These are phyloP conservation scores for Acmispon strigosus DNA, from an alignment of 306 rosid species.

Conservation along the genomic window DNA sequence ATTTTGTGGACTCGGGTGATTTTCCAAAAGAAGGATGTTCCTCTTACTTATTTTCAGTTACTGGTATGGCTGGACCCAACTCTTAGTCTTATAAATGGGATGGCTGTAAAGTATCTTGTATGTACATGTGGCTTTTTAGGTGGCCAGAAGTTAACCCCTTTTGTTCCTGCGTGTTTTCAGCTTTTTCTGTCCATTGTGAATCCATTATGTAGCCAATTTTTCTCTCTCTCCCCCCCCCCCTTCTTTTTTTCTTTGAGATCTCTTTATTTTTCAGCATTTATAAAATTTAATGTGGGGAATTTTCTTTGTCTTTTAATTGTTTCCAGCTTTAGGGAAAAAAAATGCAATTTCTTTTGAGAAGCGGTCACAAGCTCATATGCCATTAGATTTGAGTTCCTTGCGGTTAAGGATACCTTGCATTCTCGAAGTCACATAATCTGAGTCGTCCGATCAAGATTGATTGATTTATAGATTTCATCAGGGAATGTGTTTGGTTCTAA, in stretches of 20 bases:
- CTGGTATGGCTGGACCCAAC: conserved; percentile 25
- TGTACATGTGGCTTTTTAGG: conserved; percentile 27
- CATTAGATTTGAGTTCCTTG: no score
- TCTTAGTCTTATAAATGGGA: conserved; percentile 12
- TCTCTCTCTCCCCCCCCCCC: neutral
- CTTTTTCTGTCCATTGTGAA: conserved; percentile 8
- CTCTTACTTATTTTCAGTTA: conserved; percentile 19
- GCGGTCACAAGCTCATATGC: neutral
- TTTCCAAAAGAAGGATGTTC: conserved; percentile 20
- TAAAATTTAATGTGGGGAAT: neutral
- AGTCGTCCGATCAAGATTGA: no score
- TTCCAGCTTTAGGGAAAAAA: neutral
- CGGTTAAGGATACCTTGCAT: no score
- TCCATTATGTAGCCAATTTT: conserved; percentile 1
- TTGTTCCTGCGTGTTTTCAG: neutral
- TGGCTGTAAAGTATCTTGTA: conserved; percentile 23
- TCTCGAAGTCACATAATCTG: no score
- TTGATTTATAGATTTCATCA: no score
- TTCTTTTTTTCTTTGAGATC: no score
- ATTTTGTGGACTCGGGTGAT: conserved; percentile 10
- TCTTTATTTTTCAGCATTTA: neutral
- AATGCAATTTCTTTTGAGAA: neutral
- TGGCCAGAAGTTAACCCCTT: neutral
- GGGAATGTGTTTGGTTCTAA: no score
- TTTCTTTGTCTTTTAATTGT: neutral